Evolutionary conservation across 2,329 filamentous ascomycete genomes (phyloP).

Genomic region (Phoma sp.): DNA sequence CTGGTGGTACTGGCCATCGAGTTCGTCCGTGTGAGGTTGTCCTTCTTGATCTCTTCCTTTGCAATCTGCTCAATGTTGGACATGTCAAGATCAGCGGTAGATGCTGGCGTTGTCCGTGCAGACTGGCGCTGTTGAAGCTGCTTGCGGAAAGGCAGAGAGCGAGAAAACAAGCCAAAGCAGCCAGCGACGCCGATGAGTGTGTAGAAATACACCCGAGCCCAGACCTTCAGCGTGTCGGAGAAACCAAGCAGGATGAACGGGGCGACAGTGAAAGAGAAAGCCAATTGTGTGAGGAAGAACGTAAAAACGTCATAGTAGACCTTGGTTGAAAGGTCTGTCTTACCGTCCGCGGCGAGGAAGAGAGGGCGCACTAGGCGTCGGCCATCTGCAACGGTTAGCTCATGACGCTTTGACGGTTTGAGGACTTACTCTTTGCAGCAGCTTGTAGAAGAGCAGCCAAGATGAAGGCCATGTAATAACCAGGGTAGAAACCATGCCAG

Average conservation of each 20-base stretch:
- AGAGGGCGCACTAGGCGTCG: conserved; percentile 90
- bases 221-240: conserved; percentile 72
- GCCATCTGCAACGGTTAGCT: conserved; percentile 66
- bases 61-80: conserved; percentile 39
- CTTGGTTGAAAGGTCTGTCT: conserved; percentile 64
- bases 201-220: conserved; percentile 91
- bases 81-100: conserved; percentile 31
- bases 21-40: conserved; percentile 55
- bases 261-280: conserved; percentile 80
- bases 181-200: conserved; percentile 70
- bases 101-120: conserved; percentile 26
- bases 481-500: conserved; percentile 98
- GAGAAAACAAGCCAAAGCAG: conserved; percentile 78
- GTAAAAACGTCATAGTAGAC: conserved; percentile 84
- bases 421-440: conserved; percentile 84
- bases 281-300: conserved; percentile 77
- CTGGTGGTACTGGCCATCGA: conserved; percentile 61
- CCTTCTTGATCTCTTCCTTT: conserved; percentile 43
- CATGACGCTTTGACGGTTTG: background rate
- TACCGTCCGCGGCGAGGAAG: conserved; percentile 81
- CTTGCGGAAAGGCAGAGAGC: conserved; percentile 69
- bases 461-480: conserved; percentile 91
- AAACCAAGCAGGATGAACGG: conserved; percentile 87
- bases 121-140: conserved; percentile 47
- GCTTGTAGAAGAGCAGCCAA: conserved; percentile 92